These are phyloP conservation scores for Ogataea kodamae DNA, from an alignment of 805 yeast genomes.

Conservation along the genomic window DNA sequence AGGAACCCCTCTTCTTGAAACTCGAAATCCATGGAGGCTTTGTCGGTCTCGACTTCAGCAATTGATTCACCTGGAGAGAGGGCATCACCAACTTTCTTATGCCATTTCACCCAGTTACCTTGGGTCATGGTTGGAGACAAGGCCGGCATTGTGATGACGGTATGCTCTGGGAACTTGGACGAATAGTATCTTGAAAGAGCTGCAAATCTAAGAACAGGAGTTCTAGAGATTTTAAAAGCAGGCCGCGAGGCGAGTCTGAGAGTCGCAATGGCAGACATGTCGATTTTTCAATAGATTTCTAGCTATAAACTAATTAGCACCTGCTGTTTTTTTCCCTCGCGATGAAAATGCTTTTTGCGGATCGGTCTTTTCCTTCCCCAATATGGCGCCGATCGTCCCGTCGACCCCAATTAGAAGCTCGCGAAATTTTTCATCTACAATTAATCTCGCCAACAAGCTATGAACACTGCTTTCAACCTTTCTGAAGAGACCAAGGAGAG, in stretches of 20 bases:
- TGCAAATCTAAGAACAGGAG: slow-evolving; percentile 12
- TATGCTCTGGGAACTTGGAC: slow-evolving; percentile 48
- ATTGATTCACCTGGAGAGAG: slow-evolving; percentile 89
- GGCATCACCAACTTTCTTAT: slow-evolving; percentile 83
- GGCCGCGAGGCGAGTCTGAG: slow-evolving; percentile 32
- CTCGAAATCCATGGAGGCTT: slow-evolving; percentile 97
- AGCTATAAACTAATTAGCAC: slow-evolving; percentile 1
- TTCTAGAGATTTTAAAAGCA: slow-evolving; percentile 19
- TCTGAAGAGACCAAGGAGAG: slow-evolving; percentile 70
- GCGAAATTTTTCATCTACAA: slow-evolving; percentile 3
- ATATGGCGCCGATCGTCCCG: slow-evolving; percentile 12
- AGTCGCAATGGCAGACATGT: slow-evolving; percentile 34
- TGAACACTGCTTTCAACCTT: slow-evolving; percentile 37
- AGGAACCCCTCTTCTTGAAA: slow-evolving; percentile 95
- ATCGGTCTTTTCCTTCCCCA: slow-evolving; percentile 23
- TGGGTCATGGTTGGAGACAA: slow-evolving; percentile 99
- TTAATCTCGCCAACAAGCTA: slow-evolving; percentile 14
- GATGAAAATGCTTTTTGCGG: slow-evolving; percentile 15
- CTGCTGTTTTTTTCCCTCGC: slow-evolving; percentile 16
- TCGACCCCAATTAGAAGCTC: not conserved
- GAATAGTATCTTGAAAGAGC: slow-evolving; percentile 24
- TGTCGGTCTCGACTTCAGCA: slow-evolving; percentile 97
- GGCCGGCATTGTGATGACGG: slow-evolving; percentile 96
- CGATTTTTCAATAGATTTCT: slow-evolving; percentile 5
- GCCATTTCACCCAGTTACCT: slow-evolving; percentile 89